These are phyloP conservation scores for Heliosperma pusillum DNA, from an alignment of 148 eudicot genomes.

Conservation along the genomic window DNA sequence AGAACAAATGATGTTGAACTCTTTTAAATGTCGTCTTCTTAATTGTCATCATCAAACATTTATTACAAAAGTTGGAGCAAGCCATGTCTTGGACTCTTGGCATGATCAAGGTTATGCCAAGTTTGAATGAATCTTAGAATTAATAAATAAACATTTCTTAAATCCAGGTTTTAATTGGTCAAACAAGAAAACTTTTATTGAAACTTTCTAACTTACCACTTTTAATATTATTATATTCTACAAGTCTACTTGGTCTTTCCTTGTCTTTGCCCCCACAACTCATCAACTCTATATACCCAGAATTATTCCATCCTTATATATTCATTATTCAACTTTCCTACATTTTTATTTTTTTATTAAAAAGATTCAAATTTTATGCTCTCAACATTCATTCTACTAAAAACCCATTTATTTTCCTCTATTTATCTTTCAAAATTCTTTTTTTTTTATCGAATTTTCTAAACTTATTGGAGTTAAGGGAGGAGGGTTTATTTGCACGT, in stretches of 20 bases:
- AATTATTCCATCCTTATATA: not conserved
- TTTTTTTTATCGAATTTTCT: not conserved
- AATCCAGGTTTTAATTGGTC: not conserved
- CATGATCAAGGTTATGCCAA: constrained; percentile 1
- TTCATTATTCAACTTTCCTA: not conserved
- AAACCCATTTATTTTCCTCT: not conserved
- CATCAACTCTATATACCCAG: not conserved
- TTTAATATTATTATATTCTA: too few relatives aligned
- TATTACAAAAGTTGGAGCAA: too few relatives aligned
- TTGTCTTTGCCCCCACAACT: not conserved
- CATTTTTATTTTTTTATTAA: not conserved
- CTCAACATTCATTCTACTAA: constrained; percentile 1
- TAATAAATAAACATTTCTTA: not conserved
- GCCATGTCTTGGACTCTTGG: not conserved
- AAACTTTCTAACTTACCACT: not conserved
- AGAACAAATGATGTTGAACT: too few relatives aligned
- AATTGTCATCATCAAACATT: too few relatives aligned
- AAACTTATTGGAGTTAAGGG: not conserved
- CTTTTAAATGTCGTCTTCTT: too few relatives aligned
- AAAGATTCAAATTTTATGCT: constrained; percentile 13
- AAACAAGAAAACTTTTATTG: not conserved
- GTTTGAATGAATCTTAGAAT: constrained; percentile 7
- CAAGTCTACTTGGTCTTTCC: not conserved
- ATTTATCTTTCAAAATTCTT: constrained; percentile 20
- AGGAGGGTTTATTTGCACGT: constrained; percentile 12